Percentiles rank a stretch among this genome's conserved stretches.
These are phyloP conservation scores for Crithidia brevicula DNA, from an alignment of 208 protist genomes.

Conservation along the genomic window DNA sequence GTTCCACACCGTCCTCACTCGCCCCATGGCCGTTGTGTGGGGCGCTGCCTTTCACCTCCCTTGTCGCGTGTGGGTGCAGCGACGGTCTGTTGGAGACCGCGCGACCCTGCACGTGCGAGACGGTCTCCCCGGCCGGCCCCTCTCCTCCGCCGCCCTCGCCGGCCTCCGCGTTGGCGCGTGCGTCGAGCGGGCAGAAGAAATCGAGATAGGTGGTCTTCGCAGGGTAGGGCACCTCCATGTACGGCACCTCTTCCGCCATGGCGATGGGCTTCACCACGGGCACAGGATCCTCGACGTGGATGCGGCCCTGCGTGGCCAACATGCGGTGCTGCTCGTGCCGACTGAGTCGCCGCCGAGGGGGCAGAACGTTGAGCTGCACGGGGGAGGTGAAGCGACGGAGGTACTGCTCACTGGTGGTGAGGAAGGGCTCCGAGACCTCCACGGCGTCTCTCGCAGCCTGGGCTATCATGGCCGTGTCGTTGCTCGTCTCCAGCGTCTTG, in stretches of 20 bases:
- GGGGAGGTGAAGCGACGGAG: conserved; percentile 77
- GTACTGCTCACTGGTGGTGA: conserved; percentile 73
- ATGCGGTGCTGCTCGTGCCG: conserved; percentile 84
- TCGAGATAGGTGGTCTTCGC: conserved; percentile 24
- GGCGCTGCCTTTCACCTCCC: too few species aligned
- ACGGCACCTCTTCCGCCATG: conserved; percentile 41
- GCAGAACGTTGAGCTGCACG: conserved; percentile 79
- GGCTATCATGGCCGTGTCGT: conserved; percentile 55
- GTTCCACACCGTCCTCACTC: not conserved
- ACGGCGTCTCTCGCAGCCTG: conserved; percentile 56
- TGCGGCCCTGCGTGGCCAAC: conserved; percentile 46
- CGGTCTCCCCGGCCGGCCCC: not conserved
- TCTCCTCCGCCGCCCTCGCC: not conserved
- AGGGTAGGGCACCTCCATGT: conserved; percentile 35
- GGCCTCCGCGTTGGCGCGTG: not conserved
- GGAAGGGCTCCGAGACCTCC: conserved; percentile 32
- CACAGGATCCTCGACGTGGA: conserved; percentile 42
- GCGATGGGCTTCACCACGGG: conserved; percentile 53
- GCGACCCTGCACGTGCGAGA: conserved; percentile 25
- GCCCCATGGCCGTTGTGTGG: too few species aligned
- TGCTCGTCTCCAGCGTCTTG: conserved; percentile 55
- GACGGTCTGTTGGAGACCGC: conserved; percentile 18
- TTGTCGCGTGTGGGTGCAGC: conserved; percentile 1
- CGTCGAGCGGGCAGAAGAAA: conserved; percentile 34
- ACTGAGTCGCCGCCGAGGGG: conserved; percentile 51